phyloP scores from a whole-genome alignment of 2,329 filamentous ascomycete genomes.

The Zymoseptoria tritici region DNA sequence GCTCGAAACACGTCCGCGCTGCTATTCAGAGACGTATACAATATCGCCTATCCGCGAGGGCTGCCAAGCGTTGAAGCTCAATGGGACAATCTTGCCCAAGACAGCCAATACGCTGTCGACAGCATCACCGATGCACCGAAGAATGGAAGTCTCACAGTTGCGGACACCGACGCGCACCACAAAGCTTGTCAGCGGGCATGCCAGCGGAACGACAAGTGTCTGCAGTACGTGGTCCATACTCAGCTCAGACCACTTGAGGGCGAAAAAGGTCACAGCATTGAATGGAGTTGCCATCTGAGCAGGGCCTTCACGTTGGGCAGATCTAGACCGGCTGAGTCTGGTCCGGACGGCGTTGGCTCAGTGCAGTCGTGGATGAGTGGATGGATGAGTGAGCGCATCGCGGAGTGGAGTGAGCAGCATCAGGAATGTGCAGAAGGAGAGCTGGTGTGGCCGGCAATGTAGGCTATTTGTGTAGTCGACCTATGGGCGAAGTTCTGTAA shows the following conservation, averaged over 20 bases:
- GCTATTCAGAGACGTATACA: slow-evolving; percentile 11
- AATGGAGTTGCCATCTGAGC: slow-evolving; percentile 17
- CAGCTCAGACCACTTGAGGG: background rate
- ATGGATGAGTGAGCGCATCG: slow-evolving; percentile 13
- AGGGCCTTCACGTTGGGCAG: slow-evolving; percentile 15
- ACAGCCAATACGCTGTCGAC: slow-evolving; percentile 5
- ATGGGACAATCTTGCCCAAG: slow-evolving; percentile 17
- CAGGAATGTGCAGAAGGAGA: background rate
- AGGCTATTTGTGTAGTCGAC: too few species aligned
- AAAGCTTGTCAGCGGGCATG: slow-evolving; percentile 13
- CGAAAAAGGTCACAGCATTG: background rate
- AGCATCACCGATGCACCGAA: slow-evolving; percentile 1
- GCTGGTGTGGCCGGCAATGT: background rate
- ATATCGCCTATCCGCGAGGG: slow-evolving; percentile 5
- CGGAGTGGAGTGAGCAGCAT: background rate
- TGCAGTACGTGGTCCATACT: slow-evolving; percentile 14
- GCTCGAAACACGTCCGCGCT: background rate
- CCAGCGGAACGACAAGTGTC: slow-evolving; percentile 13
- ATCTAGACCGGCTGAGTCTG: slow-evolving; percentile 3
- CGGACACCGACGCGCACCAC: slow-evolving; percentile 5
- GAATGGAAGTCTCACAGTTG: slow-evolving; percentile 1
- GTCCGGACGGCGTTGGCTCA: background rate
- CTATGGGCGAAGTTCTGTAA: too few species aligned
- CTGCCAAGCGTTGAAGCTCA: slow-evolving; percentile 1
- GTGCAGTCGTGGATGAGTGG: slow-evolving; percentile 10